These are phyloP conservation scores for Cyclotella kingstonii DNA, from an alignment of 108 stramenopile genomes.

Conservation along the genomic window DNA sequence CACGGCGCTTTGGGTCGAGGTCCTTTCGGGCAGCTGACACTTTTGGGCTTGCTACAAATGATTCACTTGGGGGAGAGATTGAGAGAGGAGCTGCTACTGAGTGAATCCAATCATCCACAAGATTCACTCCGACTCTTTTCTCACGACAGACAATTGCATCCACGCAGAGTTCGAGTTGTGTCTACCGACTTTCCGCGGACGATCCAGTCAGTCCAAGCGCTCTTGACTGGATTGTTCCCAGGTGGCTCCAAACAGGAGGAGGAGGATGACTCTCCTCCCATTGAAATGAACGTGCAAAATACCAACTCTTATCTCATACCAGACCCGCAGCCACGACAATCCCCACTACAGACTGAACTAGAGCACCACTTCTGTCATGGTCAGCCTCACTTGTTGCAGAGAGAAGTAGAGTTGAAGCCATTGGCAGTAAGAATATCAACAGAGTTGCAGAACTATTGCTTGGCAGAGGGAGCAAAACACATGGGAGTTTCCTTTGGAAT, in stretches of 20 bases:
- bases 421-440: conserved; percentile 55
- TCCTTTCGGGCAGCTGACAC: conserved; percentile 76
- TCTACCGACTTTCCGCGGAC: conserved; percentile 78
- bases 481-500: conserved; percentile 67
- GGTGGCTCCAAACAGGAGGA: conserved; percentile 4
- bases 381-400: conserved; percentile 55
- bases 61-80: conserved; percentile 61
- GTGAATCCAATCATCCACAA: not conserved
- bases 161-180: conserved; percentile 50
- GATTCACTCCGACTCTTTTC: conserved; percentile 18
- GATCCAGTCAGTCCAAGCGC: conserved; percentile 77
- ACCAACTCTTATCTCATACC: conserved; percentile 70
- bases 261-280: conserved; percentile 12
- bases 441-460: conserved; percentile 47
- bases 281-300: conserved; percentile 66
- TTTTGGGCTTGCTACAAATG: conserved; percentile 78
- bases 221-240: conserved; percentile 38
- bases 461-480: conserved; percentile 54
- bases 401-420: conserved; percentile 49
- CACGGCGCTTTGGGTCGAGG: conserved; percentile 63
- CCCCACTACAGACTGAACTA: conserved; percentile 55
- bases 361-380: conserved; percentile 52
- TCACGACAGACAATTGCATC: conserved; percentile 37
- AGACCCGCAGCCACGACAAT: conserved; percentile 77
- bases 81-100: conserved; percentile 48